These are phyloP conservation scores for Thielaviopsis euricoi DNA, from an alignment of 2,329 filamentous ascomycete species.

Conservation along the genomic window DNA sequence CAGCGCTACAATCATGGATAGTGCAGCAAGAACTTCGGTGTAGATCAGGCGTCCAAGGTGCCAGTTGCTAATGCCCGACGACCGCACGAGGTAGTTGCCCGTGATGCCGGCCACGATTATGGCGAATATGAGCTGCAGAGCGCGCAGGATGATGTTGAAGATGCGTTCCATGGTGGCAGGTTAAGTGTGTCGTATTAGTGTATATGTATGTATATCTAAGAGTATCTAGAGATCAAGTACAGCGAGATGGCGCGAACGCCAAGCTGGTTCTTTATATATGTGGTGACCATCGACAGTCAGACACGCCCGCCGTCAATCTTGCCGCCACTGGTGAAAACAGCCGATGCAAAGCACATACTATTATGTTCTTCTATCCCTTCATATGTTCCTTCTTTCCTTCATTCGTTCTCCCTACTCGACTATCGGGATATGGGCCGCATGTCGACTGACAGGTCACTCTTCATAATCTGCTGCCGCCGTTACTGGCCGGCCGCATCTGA, in stretches of 20 bases:
- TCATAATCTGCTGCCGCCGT: background rate
- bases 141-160: constrained; percentile 23
- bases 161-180: constrained; percentile 23
- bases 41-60: constrained; percentile 53
- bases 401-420: too few species aligned
- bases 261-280: too few species aligned
- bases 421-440: background rate
- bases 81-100: constrained; percentile 44
- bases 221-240: too few species aligned
- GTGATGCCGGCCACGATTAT: constrained; percentile 56
- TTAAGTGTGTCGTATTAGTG: constrained; percentile 13
- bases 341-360: background rate
- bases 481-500: background rate
- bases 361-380: too few species aligned
- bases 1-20: constrained; percentile 52
- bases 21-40: constrained; percentile 50
- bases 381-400: too few species aligned
- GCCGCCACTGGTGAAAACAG: too few species aligned
- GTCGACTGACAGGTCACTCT: background rate
- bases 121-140: constrained; percentile 47
- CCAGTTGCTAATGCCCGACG: constrained; percentile 31
- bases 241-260: too few species aligned
- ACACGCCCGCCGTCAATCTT: too few species aligned
- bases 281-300: too few species aligned
- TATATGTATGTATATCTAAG: too few species aligned